phyloP scores from a whole-genome alignment of 352 stramenopile genomes.

The Lagenidium giganteum region DNA sequence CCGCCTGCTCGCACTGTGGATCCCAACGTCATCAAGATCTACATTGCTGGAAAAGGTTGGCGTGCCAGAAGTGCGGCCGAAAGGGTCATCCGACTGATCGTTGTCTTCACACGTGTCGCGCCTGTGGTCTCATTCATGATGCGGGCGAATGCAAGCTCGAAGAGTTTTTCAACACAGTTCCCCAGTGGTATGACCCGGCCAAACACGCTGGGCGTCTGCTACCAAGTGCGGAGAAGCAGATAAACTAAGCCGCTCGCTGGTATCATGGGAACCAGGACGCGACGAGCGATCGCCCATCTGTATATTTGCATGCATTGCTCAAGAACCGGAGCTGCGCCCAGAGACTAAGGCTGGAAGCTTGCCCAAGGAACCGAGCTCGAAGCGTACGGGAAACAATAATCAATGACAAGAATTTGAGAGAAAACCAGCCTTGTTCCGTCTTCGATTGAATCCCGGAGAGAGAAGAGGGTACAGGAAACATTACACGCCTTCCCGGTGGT shows the following conservation, averaged over 20 bases:
- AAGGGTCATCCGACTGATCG: neutral
- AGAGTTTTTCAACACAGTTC: neutral
- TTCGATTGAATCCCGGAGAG: constrained; percentile 7
- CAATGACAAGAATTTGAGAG: too few species aligned
- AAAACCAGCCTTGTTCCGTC: neutral
- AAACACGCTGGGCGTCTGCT: neutral
- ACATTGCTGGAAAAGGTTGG: neutral
- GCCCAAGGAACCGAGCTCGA: too few species aligned
- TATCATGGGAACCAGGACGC: constrained; percentile 3
- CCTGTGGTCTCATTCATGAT: constrained; percentile 1
- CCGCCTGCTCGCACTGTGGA: constrained; percentile 3
- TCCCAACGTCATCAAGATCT: constrained; percentile 1
- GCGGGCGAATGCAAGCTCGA: neutral
- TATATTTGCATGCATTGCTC: too few species aligned
- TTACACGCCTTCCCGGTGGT: neutral
- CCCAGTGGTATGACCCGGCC: neutral
- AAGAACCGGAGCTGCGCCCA: too few species aligned
- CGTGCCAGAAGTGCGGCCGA: neutral
- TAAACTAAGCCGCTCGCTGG: constrained; percentile 8
- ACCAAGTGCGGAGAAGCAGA: neutral
- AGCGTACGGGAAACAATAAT: too few species aligned
- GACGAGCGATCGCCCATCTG: constrained; percentile 5
- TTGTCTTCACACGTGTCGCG: neutral
- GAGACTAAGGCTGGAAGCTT: too few species aligned
- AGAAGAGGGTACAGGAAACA: constrained; percentile 5